Percentiles rank a stretch among this genome's conserved stretches.
These are phyloP conservation scores for Thraustochytrium sp. DNA, from an alignment of 352 stramenopile species.

Conservation along the genomic window DNA sequence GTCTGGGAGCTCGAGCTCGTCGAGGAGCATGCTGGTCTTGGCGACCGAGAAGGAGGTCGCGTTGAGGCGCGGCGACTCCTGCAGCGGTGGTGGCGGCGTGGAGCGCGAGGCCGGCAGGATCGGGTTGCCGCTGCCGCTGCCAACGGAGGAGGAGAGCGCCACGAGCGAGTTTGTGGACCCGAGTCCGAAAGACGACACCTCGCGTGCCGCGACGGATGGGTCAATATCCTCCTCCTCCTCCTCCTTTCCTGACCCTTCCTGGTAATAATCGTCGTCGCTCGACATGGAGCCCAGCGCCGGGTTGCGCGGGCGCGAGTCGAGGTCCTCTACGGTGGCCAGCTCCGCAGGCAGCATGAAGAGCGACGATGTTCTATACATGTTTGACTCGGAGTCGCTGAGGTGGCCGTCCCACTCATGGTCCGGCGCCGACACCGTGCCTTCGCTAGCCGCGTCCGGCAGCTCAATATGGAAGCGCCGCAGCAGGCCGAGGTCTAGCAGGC, in stretches of 20 bases:
- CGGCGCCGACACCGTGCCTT: neutral
- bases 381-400: neutral
- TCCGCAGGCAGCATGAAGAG: neutral
- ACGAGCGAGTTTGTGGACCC: neutral
- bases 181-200: neutral
- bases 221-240: neutral
- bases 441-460: neutral
- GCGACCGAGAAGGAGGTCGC: neutral
- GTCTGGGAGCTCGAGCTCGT: neutral
- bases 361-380: neutral
- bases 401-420: neutral
- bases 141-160: neutral
- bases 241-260: neutral
- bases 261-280: neutral
- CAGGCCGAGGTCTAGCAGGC: neutral
- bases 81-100: neutral
- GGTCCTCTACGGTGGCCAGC: neutral
- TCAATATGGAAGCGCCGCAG: neutral
- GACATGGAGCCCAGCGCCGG: neutral
- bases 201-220: neutral
- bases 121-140: neutral
- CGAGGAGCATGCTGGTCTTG: neutral
- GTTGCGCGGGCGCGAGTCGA: neutral
- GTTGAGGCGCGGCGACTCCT: neutral
- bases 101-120: neutral